Base-by-base conservation (phyloP, 805 yeast species). In the Cyberlindnera mrakii region DNA sequence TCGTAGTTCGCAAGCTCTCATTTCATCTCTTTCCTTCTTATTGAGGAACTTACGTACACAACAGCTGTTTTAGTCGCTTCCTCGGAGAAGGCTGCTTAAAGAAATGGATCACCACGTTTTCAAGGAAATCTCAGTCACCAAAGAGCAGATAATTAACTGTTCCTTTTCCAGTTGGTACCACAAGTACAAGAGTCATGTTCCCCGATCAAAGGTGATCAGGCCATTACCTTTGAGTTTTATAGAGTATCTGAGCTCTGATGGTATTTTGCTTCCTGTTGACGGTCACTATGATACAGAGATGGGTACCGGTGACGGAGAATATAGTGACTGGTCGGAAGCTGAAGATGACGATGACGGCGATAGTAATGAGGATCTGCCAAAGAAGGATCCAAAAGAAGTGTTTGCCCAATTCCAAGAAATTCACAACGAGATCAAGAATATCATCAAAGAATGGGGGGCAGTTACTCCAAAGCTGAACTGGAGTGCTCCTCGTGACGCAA, bases 401-500 rank as follows among this genome's bases (percentile, higher is more conserved):
- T 63, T 75, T 1, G 51, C 47, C 3, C 64, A 65, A 20, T 88
- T 89, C 52, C 68, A 68, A 9, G 81, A 75, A 1, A 66, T 89
- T 17, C 95, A 90, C 55, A 52, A 65, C 0, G 53, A 68, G 35
- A 68, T 91, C 15, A 65, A 65, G 30, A 45, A 52, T 0, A 57
- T 70, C 0, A 74, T 93, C 13, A 46, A 50, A 3, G 67, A 70
- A 35, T 66, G 74, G 38, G 83, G 84, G 0, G 65, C 77, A 1
- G 87, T 89, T 3, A 73, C 87, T 1, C 98, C 98, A 1, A 93
- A 93, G 57, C 67, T 91, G 52, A 93, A 93, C 67, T 93, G 99
- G 99, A 88, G 97, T 1, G 85, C 96, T 2, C 99, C 99, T 1
- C 82, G 81, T 57, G 99, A 93, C 64, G 86, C 98, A 2, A 76